These are phyloP conservation scores for Trichoderma virens DNA, from an alignment of 495 filamentous ascomycete genomes.

Conservation along the genomic window DNA sequence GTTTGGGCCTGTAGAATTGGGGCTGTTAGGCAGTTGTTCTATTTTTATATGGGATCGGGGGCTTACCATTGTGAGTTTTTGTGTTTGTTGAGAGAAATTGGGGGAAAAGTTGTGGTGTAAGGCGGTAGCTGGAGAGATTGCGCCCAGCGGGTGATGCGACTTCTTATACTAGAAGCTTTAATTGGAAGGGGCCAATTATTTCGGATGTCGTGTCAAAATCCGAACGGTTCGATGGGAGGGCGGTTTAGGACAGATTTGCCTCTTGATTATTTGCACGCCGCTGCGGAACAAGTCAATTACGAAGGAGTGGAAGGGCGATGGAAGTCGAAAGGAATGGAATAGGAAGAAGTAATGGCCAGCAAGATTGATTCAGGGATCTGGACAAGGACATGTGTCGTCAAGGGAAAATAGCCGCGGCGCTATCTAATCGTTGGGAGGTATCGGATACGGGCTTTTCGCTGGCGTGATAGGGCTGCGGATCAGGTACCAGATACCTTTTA, in stretches of 20 bases:
- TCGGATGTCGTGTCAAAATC: not conserved
- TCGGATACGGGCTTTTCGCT: not conserved
- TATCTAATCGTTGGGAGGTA: not conserved
- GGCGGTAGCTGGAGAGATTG: not conserved
- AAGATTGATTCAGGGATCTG: not conserved
- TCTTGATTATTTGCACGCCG: not conserved
- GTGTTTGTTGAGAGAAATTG: not conserved
- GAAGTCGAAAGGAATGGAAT: not conserved
- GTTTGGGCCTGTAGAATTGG: constrained; percentile 69
- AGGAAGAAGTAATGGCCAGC: not conserved
- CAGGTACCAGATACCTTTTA: not conserved
- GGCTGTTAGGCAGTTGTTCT: not conserved
- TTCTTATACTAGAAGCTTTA: not conserved
- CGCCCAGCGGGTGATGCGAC: not conserved
- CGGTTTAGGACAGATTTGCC: not conserved
- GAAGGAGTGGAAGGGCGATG: not conserved
- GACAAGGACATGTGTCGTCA: constrained; percentile 14
- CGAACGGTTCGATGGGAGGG: not conserved
- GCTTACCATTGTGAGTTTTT: not conserved
- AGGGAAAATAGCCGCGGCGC: not conserved
- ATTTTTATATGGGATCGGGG: not conserved
- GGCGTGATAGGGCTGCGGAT: not conserved
- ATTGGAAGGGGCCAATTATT: not conserved
- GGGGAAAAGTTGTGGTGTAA: not conserved
- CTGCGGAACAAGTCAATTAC: not conserved